Base-by-base conservation (phyloP, 2,329 filamentous ascomycete species). In the Fusarium buharicum region DNA sequence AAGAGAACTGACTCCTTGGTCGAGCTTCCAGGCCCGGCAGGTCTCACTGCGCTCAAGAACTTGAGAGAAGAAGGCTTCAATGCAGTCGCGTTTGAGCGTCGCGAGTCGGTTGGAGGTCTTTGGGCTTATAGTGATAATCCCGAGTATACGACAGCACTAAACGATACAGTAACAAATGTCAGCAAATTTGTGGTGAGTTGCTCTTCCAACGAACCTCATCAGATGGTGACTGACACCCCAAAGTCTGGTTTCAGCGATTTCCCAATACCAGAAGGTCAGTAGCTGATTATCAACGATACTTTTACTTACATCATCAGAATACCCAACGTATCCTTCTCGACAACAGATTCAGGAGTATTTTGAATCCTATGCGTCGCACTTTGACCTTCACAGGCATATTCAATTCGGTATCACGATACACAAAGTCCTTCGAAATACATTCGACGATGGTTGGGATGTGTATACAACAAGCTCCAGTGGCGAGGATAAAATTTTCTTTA, bases 191-290 rank as follows among this genome's bases (percentile, higher is more conserved):
- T 52, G 31, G 49, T 14, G 6, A 30, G 48, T 31, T 4, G 6
- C 6, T n/a, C 9, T 8, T n/a, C 9, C 5, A 17, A 24, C 6
- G 11, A 3, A 10, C 10, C 4, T 4, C 4, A 18, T n/a, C 13
- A 10, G 4, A 22, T 3, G 16, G 6, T 13, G 5, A 18, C 31
- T 43, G 2, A 43, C 22, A 20, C 16, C 20, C 4, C 13, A 27
- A 4, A 50, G 49, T 51, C 49, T 24, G 49, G 49, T 10, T 52
- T 52, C 12, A 52, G 49, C 7, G 31, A 52, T 13, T 52, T 52
- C 11, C 49, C 49, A 14, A 52, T 52, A 4, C 40, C 49, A 7
- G 46, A 52, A 52, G 49, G 49, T 46, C 17, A 22, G 14, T 14
- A 4, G 2, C 4, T 14, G 6, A 6, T 6, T 14, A 14, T 14